Base-by-base conservation (phyloP, 78 protist species). In the slime mould (Dictyostelium discoideum) region DNA sequence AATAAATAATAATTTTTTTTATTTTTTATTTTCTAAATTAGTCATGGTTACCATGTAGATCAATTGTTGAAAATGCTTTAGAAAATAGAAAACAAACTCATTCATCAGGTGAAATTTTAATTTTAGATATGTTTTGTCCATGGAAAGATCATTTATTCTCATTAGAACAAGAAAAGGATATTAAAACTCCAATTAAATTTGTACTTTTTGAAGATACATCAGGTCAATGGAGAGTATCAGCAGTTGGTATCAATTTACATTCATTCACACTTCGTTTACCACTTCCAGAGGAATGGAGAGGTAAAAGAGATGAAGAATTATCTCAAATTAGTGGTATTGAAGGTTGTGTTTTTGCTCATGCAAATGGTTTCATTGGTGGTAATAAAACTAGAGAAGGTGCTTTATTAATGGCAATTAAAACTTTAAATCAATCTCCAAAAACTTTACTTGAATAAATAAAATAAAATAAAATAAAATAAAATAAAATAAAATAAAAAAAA, bases 351-450 rank as follows among this genome's bases (percentile, higher is more conserved):
- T 93, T 93, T 8, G 78, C 73, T 46, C 96, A 85, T 80, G 96
- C 96, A 60, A 44, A 54, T 32, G 99, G 99, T 26, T 98, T 98
- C 92, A 98, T 98, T 85, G 99, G 99, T 14, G 99, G 99, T 18
- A 86, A 97, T 72, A 86, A 69, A 40, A 96, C 98, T 16, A 76
- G 72, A 69, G 98, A 97, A 29, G 98, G 97, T 44, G 97, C 96
- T 24, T 26, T 96, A 48, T n/a, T 16, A 37, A 92, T 97, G 97
- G 98, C 98, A 46, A 37, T 76, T 32, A 79, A 73, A 78, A 93
- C 97, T 11, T 42, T 97, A 63, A 65, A 65, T 65, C 74, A 65
- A 65, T 65, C 74, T 22, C 74, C 74, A 65, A 65, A 65, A 65
- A 65, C 74, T 65, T 65, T 65, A 65, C 14, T 65, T 9, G 74